A percentile compares a stretch with the other conserved stretches of the same genome.
phyloP scores from a whole-genome alignment of 352 stramenopile genomes.

The Aphanomyces astaci region DNA sequence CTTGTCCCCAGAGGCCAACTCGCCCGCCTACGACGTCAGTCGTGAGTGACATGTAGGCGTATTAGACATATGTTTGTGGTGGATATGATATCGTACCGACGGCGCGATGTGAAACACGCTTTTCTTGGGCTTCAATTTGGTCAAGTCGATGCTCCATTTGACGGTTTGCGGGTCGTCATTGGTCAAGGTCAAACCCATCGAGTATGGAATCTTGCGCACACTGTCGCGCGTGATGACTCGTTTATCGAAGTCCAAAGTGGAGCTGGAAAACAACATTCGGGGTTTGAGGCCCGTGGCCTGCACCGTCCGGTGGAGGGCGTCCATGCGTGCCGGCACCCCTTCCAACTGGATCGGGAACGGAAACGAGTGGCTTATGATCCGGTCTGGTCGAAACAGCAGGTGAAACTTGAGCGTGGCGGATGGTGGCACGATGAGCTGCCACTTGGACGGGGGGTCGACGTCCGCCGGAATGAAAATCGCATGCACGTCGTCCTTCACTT shows the following conservation, averaged over 20 bases:
- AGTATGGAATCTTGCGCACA: slow-evolving; percentile 83
- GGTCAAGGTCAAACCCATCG: slow-evolving; percentile 59
- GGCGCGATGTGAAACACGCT: slow-evolving; percentile 23
- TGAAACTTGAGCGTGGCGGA: slow-evolving; percentile 62
- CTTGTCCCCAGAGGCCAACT: slow-evolving; percentile 71
- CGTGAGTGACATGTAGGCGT: not conserved
- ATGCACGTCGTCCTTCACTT: slow-evolving; percentile 60
- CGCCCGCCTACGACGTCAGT: slow-evolving; percentile 29
- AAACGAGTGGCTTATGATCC: slow-evolving; percentile 40
- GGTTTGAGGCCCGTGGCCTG: slow-evolving; percentile 47
- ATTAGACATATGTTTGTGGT: not conserved
- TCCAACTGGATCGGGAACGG: slow-evolving; percentile 69
- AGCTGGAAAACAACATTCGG: slow-evolving; percentile 57
- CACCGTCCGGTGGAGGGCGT: slow-evolving; percentile 31
- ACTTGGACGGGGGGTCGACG: slow-evolving; percentile 28
- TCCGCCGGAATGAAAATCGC: slow-evolving; percentile 58
- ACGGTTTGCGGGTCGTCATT: slow-evolving; percentile 59
- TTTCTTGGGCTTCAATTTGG: slow-evolving; percentile 26
- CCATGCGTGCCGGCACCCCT: slow-evolving; percentile 30
- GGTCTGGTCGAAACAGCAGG: slow-evolving; percentile 59
- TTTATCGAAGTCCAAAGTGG: slow-evolving; percentile 70
- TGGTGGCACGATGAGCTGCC: slow-evolving; percentile 64
- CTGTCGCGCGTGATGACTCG: slow-evolving; percentile 81
- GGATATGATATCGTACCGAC: not conserved
- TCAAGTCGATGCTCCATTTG: slow-evolving; percentile 73